Base-by-base conservation (phyloP, 805 yeast species). In the Wickerhamiella spandovensis region DNA sequence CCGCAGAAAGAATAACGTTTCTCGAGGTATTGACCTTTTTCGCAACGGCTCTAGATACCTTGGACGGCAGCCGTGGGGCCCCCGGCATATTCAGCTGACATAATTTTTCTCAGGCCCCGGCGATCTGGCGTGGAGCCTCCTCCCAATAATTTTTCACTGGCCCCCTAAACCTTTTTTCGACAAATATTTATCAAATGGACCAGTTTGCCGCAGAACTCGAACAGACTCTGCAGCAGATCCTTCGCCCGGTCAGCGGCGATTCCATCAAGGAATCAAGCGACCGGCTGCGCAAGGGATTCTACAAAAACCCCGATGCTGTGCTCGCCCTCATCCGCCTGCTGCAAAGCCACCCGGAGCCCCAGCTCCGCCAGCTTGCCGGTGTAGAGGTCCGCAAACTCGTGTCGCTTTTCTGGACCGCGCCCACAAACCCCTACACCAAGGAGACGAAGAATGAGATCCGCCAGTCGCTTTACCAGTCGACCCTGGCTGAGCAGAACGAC, bases 351-450 rank as follows among this genome's bases (percentile, higher is more conserved):
- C 68, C 74, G 41, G 81, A 81, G 60, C 82, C 77, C 56, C 84
- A 84, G 60, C 65, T 89, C 58, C 83, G 85, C 61, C 95, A 88
- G 67, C 74, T 92, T 54, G 94, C 97, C n/a, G 94, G 96, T 54
- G 95, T 92, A 55, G 98, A 92, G 71, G 87, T 89, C 41, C 80
- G 95, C 69, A 92, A 92, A 67, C 76, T 84, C 62, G 78, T 89
- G 39, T 63, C 73, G 48, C 72, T 74, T 56, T 80, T 79, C 62
- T 92, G 97, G 97, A 50, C 28, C 18, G 52, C 20, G 9, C 43
- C 53, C 13, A 52, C 48, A 20, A 72, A 67, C 39, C 56, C 60
- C 5, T 67, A 75, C 42, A 76, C 74, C 57, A 77, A 65, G 21
- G 54, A 71, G 7, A 63, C 76, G 49, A 79, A 81, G 67, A 70